Conservation (phyloP, 148 eudicot genomes). For the Silene conica region DNA sequence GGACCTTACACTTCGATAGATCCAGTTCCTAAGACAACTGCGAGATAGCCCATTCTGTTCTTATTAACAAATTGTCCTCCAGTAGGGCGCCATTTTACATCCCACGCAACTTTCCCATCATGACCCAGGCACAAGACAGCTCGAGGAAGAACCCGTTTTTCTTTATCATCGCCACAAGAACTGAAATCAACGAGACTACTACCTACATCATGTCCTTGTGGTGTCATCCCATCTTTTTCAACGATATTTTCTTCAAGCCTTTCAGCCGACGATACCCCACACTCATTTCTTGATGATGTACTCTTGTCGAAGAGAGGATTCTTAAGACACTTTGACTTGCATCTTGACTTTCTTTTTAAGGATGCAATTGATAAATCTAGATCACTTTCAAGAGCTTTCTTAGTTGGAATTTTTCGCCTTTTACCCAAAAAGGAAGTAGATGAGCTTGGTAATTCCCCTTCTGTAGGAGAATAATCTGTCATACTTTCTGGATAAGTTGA, state of each 20-base stretch:
- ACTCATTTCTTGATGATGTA: conserved; percentile 23
- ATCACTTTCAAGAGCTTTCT: conserved; percentile 17
- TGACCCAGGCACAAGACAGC: conserved; percentile 82
- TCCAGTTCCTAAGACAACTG: conserved; percentile 90
- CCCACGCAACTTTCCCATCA: conserved; percentile 97
- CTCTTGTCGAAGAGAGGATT: conserved; percentile 15
- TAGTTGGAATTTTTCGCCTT: conserved; percentile 18
- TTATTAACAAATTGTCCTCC: conserved; percentile 33
- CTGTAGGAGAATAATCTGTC: conserved; percentile 2
- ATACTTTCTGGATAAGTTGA: conserved; percentile 18
- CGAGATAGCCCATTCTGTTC: conserved; percentile 87
- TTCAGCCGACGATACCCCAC: conserved; percentile 21
- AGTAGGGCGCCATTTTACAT: conserved; percentile 68
- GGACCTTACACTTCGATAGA: conserved; percentile 86
- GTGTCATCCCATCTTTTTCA: conserved; percentile 23
- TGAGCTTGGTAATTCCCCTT: conserved; percentile 7
- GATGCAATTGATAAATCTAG: conserved; percentile 29
- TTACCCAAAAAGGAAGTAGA: conserved; percentile 1
- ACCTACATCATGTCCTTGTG: conserved; percentile 10
- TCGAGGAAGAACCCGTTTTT: conserved; percentile 59
- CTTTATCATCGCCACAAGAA: conserved; percentile 26
- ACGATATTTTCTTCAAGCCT: conserved; percentile 14
- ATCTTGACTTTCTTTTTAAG: conserved; percentile 24
- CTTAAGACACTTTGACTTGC: conserved; percentile 20
- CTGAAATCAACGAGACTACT: conserved; percentile 20